A percentile compares a stretch with the other conserved stretches of the same genome.
Conservation (phyloP, 2,329 filamentous ascomycete genomes). For the Aspergillus fumigatiaffinis region DNA sequence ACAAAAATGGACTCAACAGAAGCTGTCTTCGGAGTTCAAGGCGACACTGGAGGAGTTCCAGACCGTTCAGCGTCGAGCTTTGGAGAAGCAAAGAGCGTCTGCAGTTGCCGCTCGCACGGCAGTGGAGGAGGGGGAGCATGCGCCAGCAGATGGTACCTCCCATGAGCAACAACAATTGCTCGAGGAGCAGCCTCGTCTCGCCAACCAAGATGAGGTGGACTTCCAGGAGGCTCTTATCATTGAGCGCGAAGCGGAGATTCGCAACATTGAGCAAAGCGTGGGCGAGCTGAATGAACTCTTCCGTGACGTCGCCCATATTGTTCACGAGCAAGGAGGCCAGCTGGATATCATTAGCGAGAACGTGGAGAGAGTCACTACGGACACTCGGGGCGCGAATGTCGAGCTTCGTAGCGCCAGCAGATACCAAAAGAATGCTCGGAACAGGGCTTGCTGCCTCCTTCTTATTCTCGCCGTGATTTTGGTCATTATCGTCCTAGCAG, state of each 20-base stretch:
- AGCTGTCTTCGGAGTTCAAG: constrained; percentile 90
- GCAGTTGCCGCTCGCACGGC: constrained; percentile 78
- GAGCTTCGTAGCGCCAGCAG: constrained; percentile 81
- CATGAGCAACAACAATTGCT: constrained; percentile 66
- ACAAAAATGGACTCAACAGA: constrained; percentile 95
- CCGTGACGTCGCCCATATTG: constrained; percentile 95
- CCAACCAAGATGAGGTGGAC: constrained; percentile 90
- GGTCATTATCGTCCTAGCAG: constrained; percentile 83
- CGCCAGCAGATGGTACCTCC: constrained; percentile 34
- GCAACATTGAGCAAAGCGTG: constrained; percentile 95
- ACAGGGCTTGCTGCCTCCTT: constrained; percentile 89
- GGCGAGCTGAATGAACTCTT: constrained; percentile 95
- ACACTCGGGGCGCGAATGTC: constrained; percentile 78
- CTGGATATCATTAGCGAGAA: constrained; percentile 85
- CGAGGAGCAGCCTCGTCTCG: constrained; percentile 73
- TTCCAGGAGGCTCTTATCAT: constrained; percentile 95
- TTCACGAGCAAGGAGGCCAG: constrained; percentile 86
- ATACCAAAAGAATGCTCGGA: constrained; percentile 92
- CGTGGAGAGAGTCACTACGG: constrained; percentile 74
- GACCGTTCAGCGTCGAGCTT: constrained; percentile 77
- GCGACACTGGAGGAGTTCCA: constrained; percentile 88
- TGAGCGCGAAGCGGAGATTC: constrained; percentile 93
- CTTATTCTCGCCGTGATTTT: constrained; percentile 85
- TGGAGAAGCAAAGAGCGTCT: constrained; percentile 89
- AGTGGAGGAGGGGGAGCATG: constrained; percentile 54